These are phyloP conservation scores for Botrytis sinoallii DNA, from an alignment of 2,329 filamentous ascomycete species.

Conservation along the genomic window DNA sequence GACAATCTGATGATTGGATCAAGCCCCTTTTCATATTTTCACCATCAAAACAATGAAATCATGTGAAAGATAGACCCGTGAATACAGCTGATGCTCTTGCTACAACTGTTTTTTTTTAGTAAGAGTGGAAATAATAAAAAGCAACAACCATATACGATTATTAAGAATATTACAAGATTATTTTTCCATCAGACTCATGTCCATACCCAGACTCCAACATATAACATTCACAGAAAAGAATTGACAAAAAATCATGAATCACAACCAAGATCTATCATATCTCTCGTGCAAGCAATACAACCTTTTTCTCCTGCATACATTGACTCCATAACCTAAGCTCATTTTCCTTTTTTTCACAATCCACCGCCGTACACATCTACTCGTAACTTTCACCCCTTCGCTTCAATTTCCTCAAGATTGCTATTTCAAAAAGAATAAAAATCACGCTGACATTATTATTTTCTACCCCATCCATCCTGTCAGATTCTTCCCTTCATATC, in stretches of 20 bases:
- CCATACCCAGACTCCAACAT: neutral
- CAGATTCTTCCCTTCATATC: neutral
- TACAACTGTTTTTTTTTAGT: neutral
- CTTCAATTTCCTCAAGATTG: neutral
- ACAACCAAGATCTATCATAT: no score
- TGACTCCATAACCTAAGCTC: neutral
- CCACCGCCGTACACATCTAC: neutral
- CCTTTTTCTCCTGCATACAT: neutral
- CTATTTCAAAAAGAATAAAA: neutral
- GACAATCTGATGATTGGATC: neutral
- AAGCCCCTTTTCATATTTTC: neutral
- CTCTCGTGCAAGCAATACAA: neutral
- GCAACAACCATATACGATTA: no score
- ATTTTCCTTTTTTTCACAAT: neutral
- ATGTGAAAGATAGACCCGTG: no score
- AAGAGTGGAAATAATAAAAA: neutral
- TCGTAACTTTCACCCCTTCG: neutral
- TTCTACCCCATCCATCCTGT: neutral
- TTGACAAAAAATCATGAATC: neutral
- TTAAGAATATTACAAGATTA: neutral
- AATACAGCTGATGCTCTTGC: neutral
- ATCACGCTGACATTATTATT: no score
- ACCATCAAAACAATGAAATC: neutral
- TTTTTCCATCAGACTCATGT: neutral
- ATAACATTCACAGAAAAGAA: neutral